Percentiles rank a stretch among this genome's conserved stretches.
These are phyloP conservation scores for Oryza rufipogon DNA, from an alignment of 176 grass and related monocot genomes.

Conservation along the genomic window DNA sequence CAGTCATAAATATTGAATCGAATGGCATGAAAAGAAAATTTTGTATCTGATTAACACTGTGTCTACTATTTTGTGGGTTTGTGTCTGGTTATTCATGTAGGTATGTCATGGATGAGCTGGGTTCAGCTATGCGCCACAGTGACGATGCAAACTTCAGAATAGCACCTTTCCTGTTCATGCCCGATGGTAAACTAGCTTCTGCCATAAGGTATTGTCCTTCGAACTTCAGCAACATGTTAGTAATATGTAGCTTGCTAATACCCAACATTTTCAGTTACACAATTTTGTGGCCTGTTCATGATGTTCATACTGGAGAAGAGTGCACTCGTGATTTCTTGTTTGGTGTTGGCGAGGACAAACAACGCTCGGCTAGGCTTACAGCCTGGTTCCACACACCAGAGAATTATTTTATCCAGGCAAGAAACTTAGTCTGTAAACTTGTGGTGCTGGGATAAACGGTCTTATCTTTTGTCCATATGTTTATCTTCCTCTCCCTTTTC, in stretches of 20 bases:
- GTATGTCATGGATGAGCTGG: slow-evolving; percentile 99
- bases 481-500: slow-evolving; percentile 14
- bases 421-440: background rate
- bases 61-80: background rate
- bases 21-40: background rate
- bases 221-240: background rate
- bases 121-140: slow-evolving; percentile 85
- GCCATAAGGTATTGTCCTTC: slow-evolving; percentile 74
- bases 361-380: slow-evolving; percentile 94
- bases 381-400: slow-evolving; percentile 97
- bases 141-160: slow-evolving; percentile 87
- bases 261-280: slow-evolving; percentile 77
- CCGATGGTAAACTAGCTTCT: slow-evolving; percentile 74
- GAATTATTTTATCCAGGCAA: slow-evolving; percentile 88
- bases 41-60: slow-evolving; percentile 4
- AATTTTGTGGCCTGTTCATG: slow-evolving; percentile 77
- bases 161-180: slow-evolving; percentile 93
- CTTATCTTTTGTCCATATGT: slow-evolving; percentile 21
- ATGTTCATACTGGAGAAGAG: slow-evolving; percentile 79
- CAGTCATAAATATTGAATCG: slow-evolving; percentile 11
- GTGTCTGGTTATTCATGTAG: slow-evolving; percentile 50
- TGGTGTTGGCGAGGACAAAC: slow-evolving; percentile 83
- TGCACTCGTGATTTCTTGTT: slow-evolving; percentile 90
- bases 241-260: slow-evolving; percentile 37
- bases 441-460: background rate